A percentile compares a stretch with the other conserved stretches of the same genome.
These are phyloP conservation scores for Knufia fluminis DNA, from an alignment of 2,329 filamentous ascomycete genomes.

Conservation along the genomic window DNA sequence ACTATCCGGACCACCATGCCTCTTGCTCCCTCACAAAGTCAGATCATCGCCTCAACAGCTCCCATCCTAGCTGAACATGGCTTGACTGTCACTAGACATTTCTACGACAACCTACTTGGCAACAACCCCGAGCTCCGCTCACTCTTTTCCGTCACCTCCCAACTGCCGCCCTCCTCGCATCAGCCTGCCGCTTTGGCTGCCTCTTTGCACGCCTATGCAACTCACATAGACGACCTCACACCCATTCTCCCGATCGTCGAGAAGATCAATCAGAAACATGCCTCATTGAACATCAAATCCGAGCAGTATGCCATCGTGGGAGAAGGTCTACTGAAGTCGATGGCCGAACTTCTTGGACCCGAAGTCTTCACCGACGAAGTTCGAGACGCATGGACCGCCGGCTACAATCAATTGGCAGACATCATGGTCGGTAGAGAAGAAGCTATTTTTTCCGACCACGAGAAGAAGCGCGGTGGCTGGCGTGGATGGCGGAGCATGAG, in stretches of 20 bases:
- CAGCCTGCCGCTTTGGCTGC: constrained; percentile 62
- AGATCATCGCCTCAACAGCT: constrained; percentile 60
- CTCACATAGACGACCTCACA: constrained; percentile 60
- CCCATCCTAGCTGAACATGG: constrained; percentile 61
- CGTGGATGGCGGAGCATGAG: constrained; percentile 58
- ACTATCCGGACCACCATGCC: too few relatives aligned
- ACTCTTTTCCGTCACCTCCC: constrained; percentile 63
- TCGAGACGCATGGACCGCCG: constrained; percentile 58
- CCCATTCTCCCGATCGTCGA: constrained; percentile 50
- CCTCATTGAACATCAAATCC: constrained; percentile 56
- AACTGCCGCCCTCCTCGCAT: constrained; percentile 48
- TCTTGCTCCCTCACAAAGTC: constrained; percentile 53
- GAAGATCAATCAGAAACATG: constrained; percentile 69
- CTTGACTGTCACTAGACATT: constrained; percentile 57
- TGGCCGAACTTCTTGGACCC: constrained; percentile 54
- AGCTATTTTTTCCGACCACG: constrained; percentile 52
- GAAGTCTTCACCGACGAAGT: constrained; percentile 57
- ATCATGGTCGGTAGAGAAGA: constrained; percentile 61
- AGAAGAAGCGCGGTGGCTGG: constrained; percentile 44
- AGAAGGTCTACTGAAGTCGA: constrained; percentile 58
- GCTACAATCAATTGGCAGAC: constrained; percentile 64
- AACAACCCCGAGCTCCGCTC: constrained; percentile 58
- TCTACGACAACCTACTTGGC: constrained; percentile 60
- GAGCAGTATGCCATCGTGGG: constrained; percentile 65
- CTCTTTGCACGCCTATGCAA: constrained; percentile 61